Conservation (phyloP, 2,329 filamentous ascomycete genomes). For the Penicillium verrucosum region DNA sequence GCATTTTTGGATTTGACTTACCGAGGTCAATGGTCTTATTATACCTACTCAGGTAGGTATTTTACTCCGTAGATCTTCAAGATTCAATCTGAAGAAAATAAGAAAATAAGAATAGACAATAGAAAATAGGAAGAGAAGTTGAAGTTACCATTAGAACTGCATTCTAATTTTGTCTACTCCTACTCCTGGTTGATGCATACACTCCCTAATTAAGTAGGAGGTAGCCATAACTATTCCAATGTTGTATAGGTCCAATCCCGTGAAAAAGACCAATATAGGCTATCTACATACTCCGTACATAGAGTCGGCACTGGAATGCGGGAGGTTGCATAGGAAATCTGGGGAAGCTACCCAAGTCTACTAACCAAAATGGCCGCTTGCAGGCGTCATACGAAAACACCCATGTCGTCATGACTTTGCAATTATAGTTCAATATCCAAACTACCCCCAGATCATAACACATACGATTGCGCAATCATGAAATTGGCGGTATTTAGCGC, state of each 20-base stretch:
- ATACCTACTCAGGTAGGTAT: no score
- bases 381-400: not conserved
- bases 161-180: not conserved
- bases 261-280: not conserved
- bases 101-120: not conserved
- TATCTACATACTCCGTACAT: not conserved
- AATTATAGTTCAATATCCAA: not conserved
- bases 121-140: not conserved
- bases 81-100: not conserved
- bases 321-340: not conserved
- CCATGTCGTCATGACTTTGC: conserved; percentile 7
- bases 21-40: not conserved
- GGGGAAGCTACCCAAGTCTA: not conserved
- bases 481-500: conserved; percentile 63
- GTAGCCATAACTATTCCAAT: not conserved
- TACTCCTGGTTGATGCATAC: not conserved
- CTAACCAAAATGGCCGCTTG: not conserved
- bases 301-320: not conserved
- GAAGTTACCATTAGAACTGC: not conserved
- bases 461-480: conserved; percentile 35
- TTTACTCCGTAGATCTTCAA: not conserved
- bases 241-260: not conserved
- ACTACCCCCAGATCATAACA: not conserved
- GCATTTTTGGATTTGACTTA: not conserved
- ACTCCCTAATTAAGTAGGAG: not conserved